phyloP scores from a whole-genome alignment of 1,284 basidiomycete species.

The Mycocalia duriaeana region DNA sequence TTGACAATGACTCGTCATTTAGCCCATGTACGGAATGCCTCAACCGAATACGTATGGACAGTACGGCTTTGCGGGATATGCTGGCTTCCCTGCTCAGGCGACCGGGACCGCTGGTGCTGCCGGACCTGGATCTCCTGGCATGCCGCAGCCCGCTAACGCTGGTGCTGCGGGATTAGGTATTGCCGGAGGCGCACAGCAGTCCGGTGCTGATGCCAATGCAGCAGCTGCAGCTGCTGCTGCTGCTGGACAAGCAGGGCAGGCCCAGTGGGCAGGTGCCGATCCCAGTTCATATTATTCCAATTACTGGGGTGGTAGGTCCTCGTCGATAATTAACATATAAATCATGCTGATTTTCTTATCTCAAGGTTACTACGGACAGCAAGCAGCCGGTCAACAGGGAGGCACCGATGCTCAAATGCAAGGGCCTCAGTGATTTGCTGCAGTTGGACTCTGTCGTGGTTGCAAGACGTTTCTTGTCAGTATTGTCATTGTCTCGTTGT shows the following conservation, averaged over 20 bases:
- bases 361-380: constrained; percentile 74
- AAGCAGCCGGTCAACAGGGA: constrained; percentile 55
- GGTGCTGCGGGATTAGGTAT: constrained; percentile 52
- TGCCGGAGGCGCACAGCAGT: constrained; percentile 45
- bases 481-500: constrained; percentile 19
- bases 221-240: too few relatives aligned
- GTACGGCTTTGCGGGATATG: constrained; percentile 72
- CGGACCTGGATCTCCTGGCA: constrained; percentile 57
- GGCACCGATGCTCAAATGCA: constrained; percentile 56
- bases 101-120: constrained; percentile 42
- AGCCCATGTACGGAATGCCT: constrained; percentile 86
- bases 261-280: constrained; percentile 68
- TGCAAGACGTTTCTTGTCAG: too few relatives aligned
- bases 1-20: constrained; percentile 11
- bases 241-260: constrained; percentile 56
- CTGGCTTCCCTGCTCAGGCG: constrained; percentile 62
- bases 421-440: constrained; percentile 43
- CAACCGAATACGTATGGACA: constrained; percentile 76
- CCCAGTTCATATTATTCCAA: constrained; percentile 75
- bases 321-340: constrained; percentile 2
- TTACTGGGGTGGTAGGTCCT: constrained; percentile 74
- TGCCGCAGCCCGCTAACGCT: constrained; percentile 55
- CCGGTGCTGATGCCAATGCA: constrained; percentile 56
- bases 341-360: constrained; percentile 11
- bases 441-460: constrained; percentile 19